Evolutionary conservation across 495 filamentous ascomycete species (phyloP).

Genomic region (Pseudevernia furfuracea): DNA sequence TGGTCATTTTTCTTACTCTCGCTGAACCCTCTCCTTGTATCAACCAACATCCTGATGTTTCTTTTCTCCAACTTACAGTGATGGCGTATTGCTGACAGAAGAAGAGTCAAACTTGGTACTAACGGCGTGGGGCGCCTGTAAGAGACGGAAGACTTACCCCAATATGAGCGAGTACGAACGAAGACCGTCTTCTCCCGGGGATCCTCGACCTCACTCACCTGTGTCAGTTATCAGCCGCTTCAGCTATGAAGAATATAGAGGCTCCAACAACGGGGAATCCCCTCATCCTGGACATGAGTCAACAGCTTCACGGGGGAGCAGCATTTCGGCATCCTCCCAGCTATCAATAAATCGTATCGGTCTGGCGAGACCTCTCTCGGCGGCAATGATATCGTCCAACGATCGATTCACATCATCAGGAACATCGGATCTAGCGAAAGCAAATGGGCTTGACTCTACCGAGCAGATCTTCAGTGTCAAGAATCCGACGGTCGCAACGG

Average conservation of each 20-base stretch:
- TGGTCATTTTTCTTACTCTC: neutral
- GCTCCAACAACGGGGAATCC: neutral
- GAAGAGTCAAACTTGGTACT: neutral
- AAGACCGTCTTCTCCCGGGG: neutral
- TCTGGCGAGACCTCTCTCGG: neutral
- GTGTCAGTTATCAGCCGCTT: neutral
- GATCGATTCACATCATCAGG: neutral
- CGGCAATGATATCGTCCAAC: neutral
- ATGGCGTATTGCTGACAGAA: neutral
- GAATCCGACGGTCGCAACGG: neutral
- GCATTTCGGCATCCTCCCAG: constrained; percentile 2
- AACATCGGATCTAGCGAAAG: neutral
- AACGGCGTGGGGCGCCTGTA: neutral
- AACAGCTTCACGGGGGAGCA: neutral
- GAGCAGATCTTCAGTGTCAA: neutral
- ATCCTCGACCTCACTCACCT: neutral
- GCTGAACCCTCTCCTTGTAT: neutral
- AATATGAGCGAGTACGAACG: neutral
- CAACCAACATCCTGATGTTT: neutral
- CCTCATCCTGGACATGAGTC: neutral
- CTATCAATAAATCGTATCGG: neutral
- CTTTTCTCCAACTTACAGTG: neutral
- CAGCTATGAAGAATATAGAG: neutral
- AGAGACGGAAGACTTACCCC: neutral
- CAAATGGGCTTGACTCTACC: neutral